Base-by-base conservation (phyloP, 1,139 yeast species). In the Hyphopichia buzzinii region DNA sequence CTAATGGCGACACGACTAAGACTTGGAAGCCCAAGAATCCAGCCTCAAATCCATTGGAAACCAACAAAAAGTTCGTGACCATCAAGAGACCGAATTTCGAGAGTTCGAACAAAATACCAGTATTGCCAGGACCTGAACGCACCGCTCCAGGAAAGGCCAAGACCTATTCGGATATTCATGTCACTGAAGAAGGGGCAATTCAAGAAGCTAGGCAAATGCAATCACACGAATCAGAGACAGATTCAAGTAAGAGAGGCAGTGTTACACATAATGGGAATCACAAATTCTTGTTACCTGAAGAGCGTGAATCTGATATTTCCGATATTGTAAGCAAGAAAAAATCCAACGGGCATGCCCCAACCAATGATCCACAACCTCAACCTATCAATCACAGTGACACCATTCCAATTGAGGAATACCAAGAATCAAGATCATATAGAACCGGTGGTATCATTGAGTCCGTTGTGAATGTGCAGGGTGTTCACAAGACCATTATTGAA, bases 401-500 rank as follows among this genome's bases (percentile, higher is more conserved):
- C 7, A 12, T 23, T 8, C 28, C 31, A 17, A 22, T 16, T 2
- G 24, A 22, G 8, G 72, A 66, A 41, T 52, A 49, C 39, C 63
- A 55, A 37, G 73, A 68, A 42, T 47, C 66, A 7, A 50, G 74
- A 33, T 58, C 67, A 4, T 71, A 70, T 46, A 54, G 75, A 32
- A 74, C 84, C 4, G 85, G 88, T 30, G 92, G 95, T 3, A 82
- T 88, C 39, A 77, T 86, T 41, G 96, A 89, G 59, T 80, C 86
- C 30, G 83, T 88, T n/a, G 79, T 88, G 26, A 85, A 84, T 38
- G 86, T 85, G 17, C 81, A 83, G 49, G 97, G 96, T 37, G 87
- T 87, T 13, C 83, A 80, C 50, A 89, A 89, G 65, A 87, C 95
- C 5, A 85, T 89, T 44, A 88, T 89, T 54, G 90, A 83, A 50